Evolutionary conservation across 1,284 basidiomycete species (phyloP).

Genomic region (Boletellus sp.): DNA sequence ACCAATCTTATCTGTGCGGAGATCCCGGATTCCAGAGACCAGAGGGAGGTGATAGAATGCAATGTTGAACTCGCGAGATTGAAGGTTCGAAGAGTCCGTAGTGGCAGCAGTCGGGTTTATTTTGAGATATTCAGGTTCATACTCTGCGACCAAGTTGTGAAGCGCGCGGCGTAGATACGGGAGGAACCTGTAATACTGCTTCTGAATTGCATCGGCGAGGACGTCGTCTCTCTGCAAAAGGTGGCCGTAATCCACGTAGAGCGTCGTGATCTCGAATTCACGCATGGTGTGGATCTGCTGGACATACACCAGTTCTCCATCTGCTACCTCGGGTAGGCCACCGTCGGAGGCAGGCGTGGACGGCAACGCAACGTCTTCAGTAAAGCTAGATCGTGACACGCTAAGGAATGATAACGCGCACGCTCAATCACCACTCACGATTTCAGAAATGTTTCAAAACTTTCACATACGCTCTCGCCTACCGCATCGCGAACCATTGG

Average conservation of each 20-base stretch:
- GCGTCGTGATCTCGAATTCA: constrained; percentile 89
- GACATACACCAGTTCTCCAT: constrained; percentile 77
- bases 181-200: constrained; percentile 95
- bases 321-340: constrained; percentile 50
- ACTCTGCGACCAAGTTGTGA: constrained; percentile 83
- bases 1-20: constrained; percentile 91
- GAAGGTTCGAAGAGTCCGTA: constrained; percentile 80
- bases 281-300: constrained; percentile 92
- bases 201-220: constrained; percentile 88
- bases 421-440: constrained; percentile 53
- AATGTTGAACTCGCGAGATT: constrained; percentile 90
- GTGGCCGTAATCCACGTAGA: constrained; percentile 95
- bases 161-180: constrained; percentile 92
- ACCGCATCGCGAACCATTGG: constrained; percentile 89
- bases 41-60: constrained; percentile 96
- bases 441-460: constrained; percentile 88
- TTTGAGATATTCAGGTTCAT: constrained; percentile 91
- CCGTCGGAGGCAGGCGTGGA: constrained; percentile 73
- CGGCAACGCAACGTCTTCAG: constrained; percentile 72
- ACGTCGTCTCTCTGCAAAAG: constrained; percentile 88
- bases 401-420: not conserved
- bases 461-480: constrained; percentile 88
- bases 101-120: constrained; percentile 79
- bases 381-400: constrained; percentile 55
- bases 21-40: constrained; percentile 92